Percentiles rank a stretch among this genome's conserved stretches.
Conservation (phyloP, 2,329 filamentous ascomycete genomes). For the Huntiella savannae region DNA sequence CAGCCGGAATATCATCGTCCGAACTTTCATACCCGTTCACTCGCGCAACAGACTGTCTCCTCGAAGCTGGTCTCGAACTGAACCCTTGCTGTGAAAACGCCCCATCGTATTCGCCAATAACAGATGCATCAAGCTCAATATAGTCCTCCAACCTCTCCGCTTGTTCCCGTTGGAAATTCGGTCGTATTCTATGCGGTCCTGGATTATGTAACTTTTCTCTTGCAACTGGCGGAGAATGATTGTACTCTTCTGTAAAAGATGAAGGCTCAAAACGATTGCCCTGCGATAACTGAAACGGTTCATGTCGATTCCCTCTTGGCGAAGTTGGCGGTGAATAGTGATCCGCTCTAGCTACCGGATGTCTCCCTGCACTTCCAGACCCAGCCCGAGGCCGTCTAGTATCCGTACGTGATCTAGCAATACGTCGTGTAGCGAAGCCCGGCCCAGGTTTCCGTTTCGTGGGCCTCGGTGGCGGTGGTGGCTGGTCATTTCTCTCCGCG, state of each 20-base stretch:
- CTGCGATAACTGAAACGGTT: background rate
- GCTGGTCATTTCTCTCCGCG: background rate
- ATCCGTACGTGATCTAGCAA: slow-evolving; percentile 1
- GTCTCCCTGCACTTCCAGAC: background rate
- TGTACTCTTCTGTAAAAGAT: background rate
- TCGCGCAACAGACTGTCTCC: background rate
- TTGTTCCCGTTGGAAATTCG: background rate
- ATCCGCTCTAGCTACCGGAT: background rate
- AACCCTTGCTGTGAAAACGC: background rate
- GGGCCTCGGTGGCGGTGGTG: background rate
- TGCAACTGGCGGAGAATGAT: background rate
- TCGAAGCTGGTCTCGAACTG: background rate
- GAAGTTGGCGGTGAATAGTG: background rate
- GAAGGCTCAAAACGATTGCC: too few species aligned
- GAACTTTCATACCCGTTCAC: background rate
- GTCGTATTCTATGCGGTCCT: background rate
- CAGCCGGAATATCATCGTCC: background rate
- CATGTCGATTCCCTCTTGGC: background rate
- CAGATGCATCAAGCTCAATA: background rate
- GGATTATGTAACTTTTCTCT: background rate
- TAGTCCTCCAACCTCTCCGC: background rate
- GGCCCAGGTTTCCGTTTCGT: background rate
- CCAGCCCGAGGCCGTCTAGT: background rate
- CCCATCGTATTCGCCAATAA: background rate
- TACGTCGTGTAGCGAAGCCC: background rate